phyloP scores from a whole-genome alignment of 2,329 filamentous ascomycete species.

The Cylindrodendrum hubeiense region DNA sequence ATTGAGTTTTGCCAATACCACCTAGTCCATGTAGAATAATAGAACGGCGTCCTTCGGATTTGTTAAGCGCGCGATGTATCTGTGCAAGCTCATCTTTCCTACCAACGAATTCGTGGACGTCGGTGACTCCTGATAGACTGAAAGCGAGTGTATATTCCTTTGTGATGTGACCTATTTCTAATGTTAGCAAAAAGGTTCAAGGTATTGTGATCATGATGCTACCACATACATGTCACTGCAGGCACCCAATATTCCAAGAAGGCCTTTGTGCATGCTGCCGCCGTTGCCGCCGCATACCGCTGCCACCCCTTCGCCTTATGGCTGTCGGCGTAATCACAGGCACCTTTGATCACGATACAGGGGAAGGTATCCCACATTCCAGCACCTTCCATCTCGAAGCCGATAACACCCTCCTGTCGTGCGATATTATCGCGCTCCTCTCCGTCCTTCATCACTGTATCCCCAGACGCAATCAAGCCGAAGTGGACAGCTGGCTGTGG shows the following conservation, averaged over 20 bases:
- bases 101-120: conserved; percentile 27
- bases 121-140: conserved; percentile 10
- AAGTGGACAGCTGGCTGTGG: not conserved
- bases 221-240: too few species aligned
- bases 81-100: conserved; percentile 33
- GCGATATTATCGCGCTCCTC: not conserved
- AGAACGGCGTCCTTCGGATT: conserved; percentile 21
- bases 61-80: conserved; percentile 25
- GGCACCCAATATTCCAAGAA: conserved; percentile 14
- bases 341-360: conserved; percentile 26
- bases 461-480: conserved; percentile 9
- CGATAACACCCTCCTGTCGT: not conserved
- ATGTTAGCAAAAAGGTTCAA: too few species aligned
- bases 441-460: conserved; percentile 20
- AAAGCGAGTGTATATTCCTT: too few species aligned
- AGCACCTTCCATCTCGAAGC: conserved; percentile 28
- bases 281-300: not conserved
- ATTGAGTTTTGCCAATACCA: conserved; percentile 61
- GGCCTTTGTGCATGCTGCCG: too few species aligned
- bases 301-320: conserved; percentile 21
- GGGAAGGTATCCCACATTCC: conserved; percentile 26
- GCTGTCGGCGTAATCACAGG: conserved; percentile 28
- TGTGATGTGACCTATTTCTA: too few species aligned
- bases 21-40: conserved; percentile 55
- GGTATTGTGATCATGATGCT: too few species aligned